A percentile compares a stretch with the other conserved stretches of the same genome.
phyloP scores from a whole-genome alignment of 495 filamentous ascomycete species.

The Hypoxylon fuscum region DNA sequence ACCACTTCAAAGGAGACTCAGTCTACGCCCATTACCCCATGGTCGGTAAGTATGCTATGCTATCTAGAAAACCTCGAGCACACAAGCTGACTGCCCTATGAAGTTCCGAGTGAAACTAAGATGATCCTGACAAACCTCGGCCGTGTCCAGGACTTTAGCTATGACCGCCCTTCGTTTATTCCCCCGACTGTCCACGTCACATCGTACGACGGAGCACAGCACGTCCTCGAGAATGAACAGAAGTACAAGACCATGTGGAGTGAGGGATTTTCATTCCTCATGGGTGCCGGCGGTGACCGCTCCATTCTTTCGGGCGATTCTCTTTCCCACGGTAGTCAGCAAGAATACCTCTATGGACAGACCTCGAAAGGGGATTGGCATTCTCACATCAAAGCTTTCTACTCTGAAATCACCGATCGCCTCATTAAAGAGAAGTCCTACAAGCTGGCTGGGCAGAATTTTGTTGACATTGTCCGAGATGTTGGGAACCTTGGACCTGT shows the following conservation, averaged over 20 bases:
- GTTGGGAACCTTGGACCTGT: conserved; percentile 77
- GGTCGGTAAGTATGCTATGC: conserved; percentile 41
- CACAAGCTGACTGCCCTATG: neutral
- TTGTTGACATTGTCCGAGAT: conserved; percentile 81
- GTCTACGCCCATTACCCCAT: conserved; percentile 91
- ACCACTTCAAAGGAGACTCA: conserved; percentile 79
- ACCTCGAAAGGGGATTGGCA: conserved; percentile 66
- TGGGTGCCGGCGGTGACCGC: conserved; percentile 57
- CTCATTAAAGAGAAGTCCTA: conserved; percentile 72
- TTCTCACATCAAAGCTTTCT: conserved; percentile 67
- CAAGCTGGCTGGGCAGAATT: conserved; percentile 63
- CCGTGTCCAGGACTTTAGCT: conserved; percentile 76
- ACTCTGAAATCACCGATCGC: conserved; percentile 68
- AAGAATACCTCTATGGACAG: conserved; percentile 66
- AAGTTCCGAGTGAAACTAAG: conserved; percentile 65
- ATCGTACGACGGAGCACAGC: conserved; percentile 69
- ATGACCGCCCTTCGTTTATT: conserved; percentile 65
- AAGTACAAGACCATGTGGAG: conserved; percentile 75
- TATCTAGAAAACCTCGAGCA: neutral
- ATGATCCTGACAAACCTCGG: conserved; percentile 79
- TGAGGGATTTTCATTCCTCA: conserved; percentile 60
- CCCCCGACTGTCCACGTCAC: conserved; percentile 62
- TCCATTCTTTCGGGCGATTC: conserved; percentile 65
- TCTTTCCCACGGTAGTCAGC: conserved; percentile 52
- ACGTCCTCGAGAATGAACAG: conserved; percentile 66